Percentiles rank a stretch among this genome's conserved stretches.
Conservation (phyloP, 2,329 filamentous ascomycete species). For the Exophiala bonariae region DNA sequence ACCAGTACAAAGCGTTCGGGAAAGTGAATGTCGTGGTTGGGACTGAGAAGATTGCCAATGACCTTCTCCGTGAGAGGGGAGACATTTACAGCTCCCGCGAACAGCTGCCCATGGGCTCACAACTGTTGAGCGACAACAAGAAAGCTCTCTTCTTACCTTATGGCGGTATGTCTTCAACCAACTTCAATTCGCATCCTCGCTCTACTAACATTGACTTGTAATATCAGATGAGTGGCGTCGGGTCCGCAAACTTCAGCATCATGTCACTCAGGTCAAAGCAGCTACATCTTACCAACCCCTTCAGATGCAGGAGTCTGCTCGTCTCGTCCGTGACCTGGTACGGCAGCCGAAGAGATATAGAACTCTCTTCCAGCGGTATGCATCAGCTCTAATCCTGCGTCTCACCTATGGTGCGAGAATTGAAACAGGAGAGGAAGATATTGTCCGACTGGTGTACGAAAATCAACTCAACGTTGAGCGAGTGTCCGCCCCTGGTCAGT, state of each 20-base stretch:
- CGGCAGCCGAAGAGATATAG: constrained; percentile 34
- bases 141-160: constrained; percentile 33
- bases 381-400: constrained; percentile 38
- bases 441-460: constrained; percentile 32
- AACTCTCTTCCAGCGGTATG: constrained; percentile 37
- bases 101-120: constrained; percentile 34
- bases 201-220: too few relatives aligned
- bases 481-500: constrained; percentile 39
- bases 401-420: constrained; percentile 37
- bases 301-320: constrained; percentile 32
- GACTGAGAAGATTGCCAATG: constrained; percentile 41
- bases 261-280: constrained; percentile 29
- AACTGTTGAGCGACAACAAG: constrained; percentile 33
- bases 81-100: constrained; percentile 39
- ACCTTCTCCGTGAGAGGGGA: constrained; percentile 42
- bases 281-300: constrained; percentile 33
- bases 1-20: constrained; percentile 44
- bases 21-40: constrained; percentile 37
- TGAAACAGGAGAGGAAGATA: constrained; percentile 33
- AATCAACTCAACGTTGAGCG: constrained; percentile 36
- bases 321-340: constrained; percentile 33
- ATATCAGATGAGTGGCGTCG: constrained; percentile 28
- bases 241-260: constrained; percentile 34
- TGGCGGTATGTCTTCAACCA: constrained; percentile 7
- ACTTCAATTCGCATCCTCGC: background rate